These are phyloP conservation scores for Sanghuangporus sanghuang DNA, from an alignment of 1,284 basidiomycete genomes.

Conservation along the genomic window DNA sequence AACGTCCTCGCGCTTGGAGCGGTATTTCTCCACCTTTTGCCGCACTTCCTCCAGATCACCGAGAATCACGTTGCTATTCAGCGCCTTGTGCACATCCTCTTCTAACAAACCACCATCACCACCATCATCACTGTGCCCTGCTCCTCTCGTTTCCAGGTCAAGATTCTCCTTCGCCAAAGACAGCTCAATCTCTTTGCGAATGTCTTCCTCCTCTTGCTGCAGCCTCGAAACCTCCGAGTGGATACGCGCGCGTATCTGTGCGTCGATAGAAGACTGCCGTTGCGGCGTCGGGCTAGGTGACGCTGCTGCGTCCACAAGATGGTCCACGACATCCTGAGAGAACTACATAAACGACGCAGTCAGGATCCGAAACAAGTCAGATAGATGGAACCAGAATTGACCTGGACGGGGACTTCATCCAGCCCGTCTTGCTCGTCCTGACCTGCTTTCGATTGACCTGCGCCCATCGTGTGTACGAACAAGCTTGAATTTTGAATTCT, in stretches of 20 bases:
- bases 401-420: slow-evolving; percentile 61
- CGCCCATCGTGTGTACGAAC: slow-evolving; percentile 44
- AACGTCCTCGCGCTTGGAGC: slow-evolving; percentile 48
- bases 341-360: slow-evolving; percentile 40
- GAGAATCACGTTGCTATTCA: slow-evolving; percentile 52
- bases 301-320: slow-evolving; percentile 59
- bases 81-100: slow-evolving; percentile 29
- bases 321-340: slow-evolving; percentile 69
- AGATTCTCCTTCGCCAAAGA: slow-evolving; percentile 79
- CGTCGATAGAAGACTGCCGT: slow-evolving; percentile 67
- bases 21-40: slow-evolving; percentile 69
- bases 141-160: slow-evolving; percentile 53
- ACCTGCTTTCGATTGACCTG: slow-evolving; percentile 54
- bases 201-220: slow-evolving; percentile 58
- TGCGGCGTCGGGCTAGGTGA: slow-evolving; percentile 54
- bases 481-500: background rate
- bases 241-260: slow-evolving; percentile 62
- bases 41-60: slow-evolving; percentile 71
- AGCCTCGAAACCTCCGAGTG: slow-evolving; percentile 57
- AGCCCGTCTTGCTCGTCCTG: slow-evolving; percentile 53
- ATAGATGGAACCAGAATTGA: slow-evolving; percentile 27
- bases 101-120: slow-evolving; percentile 28
- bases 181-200: slow-evolving; percentile 60
- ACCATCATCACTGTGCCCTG: slow-evolving; percentile 22
- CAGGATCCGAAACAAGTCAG: slow-evolving; percentile 5